These are phyloP conservation scores for Bonia amplexicaulis DNA, from an alignment of 176 grass and related monocot genomes.

Conservation along the genomic window DNA sequence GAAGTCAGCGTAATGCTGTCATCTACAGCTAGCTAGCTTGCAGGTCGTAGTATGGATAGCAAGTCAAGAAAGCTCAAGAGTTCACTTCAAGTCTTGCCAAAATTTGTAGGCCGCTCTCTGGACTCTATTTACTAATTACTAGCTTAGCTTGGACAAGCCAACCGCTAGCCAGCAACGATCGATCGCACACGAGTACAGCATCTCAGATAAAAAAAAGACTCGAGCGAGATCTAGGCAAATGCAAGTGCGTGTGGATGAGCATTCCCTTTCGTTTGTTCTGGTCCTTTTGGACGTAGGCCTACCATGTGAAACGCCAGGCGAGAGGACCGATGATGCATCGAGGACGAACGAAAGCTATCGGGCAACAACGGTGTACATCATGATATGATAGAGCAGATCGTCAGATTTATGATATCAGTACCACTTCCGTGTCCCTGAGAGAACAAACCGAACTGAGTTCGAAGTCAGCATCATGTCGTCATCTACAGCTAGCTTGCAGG, in stretches of 20 bases:
- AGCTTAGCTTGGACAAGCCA: no score
- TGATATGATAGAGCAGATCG: not conserved
- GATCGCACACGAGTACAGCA: not conserved
- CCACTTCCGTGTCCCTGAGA: not conserved
- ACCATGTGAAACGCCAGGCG: constrained; percentile 34
- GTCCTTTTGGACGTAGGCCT: constrained; percentile 7
- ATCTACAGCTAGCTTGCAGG: not conserved
- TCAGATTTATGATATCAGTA: not conserved
- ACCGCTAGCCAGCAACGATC: no score
- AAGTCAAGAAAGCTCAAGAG: no score
- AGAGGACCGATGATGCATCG: not conserved
- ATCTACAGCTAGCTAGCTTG: no score
- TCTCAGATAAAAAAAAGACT: not conserved
- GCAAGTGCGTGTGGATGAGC: not conserved
- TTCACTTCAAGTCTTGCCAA: no score
- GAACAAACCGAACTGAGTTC: not conserved
- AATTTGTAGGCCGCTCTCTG: no score
- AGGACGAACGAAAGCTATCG: not conserved
- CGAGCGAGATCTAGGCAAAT: constrained; percentile 8
- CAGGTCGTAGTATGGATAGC: no score
- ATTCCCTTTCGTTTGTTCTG: constrained; percentile 1
- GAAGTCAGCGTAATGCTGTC: no score
- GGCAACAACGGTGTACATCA: not conserved
- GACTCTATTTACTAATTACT: no score
- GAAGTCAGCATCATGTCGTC: not conserved